phyloP scores from a whole-genome alignment of 306 rosid species.

The Vachellia pachyceras region DNA sequence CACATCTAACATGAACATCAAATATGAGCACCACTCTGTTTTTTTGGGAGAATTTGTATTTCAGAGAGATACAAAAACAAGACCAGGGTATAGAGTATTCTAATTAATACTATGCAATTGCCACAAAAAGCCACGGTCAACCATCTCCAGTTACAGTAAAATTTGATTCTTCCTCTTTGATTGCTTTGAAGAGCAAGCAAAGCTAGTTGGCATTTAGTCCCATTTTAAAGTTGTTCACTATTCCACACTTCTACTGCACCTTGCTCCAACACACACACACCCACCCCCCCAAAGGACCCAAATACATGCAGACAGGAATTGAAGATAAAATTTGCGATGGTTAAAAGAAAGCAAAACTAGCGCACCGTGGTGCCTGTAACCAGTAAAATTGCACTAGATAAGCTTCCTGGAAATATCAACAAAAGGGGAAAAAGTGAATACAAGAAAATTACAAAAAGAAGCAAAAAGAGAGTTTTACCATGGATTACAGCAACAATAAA shows the following conservation, averaged over 20 bases:
- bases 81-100: not conserved
- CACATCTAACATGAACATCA: not conserved
- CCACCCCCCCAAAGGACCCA: not conserved
- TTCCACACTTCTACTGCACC: not conserved
- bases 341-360: conserved; percentile 6
- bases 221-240: not conserved
- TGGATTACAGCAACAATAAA: not conserved
- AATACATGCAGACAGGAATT: not conserved
- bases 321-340: not conserved
- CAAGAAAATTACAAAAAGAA: not conserved
- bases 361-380: conserved; percentile 81
- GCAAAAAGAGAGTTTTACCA: not conserved
- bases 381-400: conserved; percentile 66
- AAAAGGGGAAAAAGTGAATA: not conserved
- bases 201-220: not conserved
- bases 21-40: not conserved
- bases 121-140: not conserved
- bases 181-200: not conserved
- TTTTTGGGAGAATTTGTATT: not conserved
- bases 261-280: not conserved
- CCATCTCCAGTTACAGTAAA: not conserved
- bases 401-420: conserved; percentile 57
- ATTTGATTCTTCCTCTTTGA: not conserved
- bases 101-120: not conserved
- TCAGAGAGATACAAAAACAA: not conserved